A percentile compares a stretch with the other conserved stretches of the same genome.
Conservation (phyloP, 2,329 filamentous ascomycete genomes). For the Aspergillus felis region DNA sequence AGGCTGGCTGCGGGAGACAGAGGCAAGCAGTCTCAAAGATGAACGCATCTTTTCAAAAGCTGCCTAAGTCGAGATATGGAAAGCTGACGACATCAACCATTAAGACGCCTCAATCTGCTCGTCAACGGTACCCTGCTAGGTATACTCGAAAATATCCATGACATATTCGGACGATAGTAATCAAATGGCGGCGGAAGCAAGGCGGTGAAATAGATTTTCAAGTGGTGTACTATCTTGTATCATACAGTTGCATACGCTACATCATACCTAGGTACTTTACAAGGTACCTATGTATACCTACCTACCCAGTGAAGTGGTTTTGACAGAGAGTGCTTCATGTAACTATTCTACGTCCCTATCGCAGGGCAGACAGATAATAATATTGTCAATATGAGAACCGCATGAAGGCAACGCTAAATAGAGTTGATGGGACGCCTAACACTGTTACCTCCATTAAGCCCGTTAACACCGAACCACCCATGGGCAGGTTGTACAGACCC, state of each 20-base stretch:
- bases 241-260: neutral
- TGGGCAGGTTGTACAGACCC: neutral
- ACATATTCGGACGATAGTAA: neutral
- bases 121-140: neutral
- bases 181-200: conserved; percentile 1
- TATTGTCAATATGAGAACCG: neutral
- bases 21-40: conserved; percentile 25
- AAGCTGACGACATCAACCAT: neutral
- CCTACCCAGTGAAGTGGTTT: too few relatives aligned
- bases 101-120: neutral
- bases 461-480: neutral
- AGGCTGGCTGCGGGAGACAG: conserved; percentile 24
- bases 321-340: too few relatives aligned
- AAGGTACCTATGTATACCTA: too few relatives aligned
- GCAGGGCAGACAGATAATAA: neutral
- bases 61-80: neutral
- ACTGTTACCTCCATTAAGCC: neutral
- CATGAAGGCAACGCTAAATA: neutral
- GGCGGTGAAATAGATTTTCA: conserved; percentile 1
- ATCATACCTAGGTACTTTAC: neutral
- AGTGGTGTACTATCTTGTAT: conserved; percentile 1
- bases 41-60: conserved; percentile 24
- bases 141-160: neutral
- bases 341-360: neutral
- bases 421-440: neutral